These are phyloP conservation scores for Polytrichum commune DNA, from an alignment of 225 moss, liverwort and hornwort genomes.

Conservation along the genomic window DNA sequence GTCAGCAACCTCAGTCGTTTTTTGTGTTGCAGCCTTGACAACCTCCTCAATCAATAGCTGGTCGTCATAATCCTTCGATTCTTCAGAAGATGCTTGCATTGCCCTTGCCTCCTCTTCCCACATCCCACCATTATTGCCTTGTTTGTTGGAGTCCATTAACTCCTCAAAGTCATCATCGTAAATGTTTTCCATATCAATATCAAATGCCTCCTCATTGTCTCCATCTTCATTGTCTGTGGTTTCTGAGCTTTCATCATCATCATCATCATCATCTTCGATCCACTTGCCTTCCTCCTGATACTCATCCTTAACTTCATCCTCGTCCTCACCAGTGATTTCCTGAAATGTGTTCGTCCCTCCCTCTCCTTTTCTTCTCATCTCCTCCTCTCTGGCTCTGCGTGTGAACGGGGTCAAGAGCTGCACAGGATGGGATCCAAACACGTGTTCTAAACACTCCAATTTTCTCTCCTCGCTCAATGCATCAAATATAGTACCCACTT, in stretches of 20 bases:
- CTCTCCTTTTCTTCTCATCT: constrained; percentile 19
- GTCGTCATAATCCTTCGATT: constrained; percentile 20
- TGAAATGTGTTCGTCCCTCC: not conserved
- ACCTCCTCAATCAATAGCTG: constrained; percentile 28
- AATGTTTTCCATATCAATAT: constrained; percentile 16
- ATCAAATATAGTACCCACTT: constrained; percentile 41
- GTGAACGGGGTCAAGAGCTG: constrained; percentile 50
- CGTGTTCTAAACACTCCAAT: constrained; percentile 66
- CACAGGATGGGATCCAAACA: constrained; percentile 68
- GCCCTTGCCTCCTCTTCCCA: constrained; percentile 58
- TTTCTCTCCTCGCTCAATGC: constrained; percentile 46
- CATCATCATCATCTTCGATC: not conserved
- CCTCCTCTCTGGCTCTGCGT: constrained; percentile 20
- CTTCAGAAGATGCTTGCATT: constrained; percentile 30
- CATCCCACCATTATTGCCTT: constrained; percentile 21
- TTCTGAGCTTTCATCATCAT: not conserved
- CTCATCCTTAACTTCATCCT: constrained; percentile 24
- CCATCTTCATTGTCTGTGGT: not conserved
- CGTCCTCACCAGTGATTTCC: not conserved
- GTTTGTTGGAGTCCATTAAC: constrained; percentile 22
- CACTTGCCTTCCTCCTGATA: constrained; percentile 17
- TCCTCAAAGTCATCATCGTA: constrained; percentile 20
- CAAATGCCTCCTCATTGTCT: constrained; percentile 19
- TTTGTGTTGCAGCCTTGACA: constrained; percentile 1
- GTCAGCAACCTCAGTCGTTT: constrained; percentile 19